Evolutionary conservation across 805 yeast genomes (phyloP), one percentile per base, ranked within the genome.

Genomic region (Candida odintsovae): DNA sequence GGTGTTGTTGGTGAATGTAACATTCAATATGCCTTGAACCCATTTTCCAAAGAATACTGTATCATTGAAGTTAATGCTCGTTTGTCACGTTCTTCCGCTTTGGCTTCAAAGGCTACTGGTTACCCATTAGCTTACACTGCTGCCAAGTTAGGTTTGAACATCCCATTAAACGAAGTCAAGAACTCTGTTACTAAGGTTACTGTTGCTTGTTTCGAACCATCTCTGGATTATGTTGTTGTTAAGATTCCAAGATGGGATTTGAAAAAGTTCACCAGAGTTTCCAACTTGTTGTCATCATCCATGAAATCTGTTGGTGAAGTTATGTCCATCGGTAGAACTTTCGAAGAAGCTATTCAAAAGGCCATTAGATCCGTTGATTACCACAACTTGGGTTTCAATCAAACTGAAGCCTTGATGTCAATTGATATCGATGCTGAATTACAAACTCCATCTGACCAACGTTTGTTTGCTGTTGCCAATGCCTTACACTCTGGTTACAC

Each of bases 1-100:
- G 98, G 98, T 61, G 99, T 92, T 65, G 98, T 92, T 64, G 99
- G 99, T 76, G 99, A 92, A 75, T 92, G 99, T 77, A 92, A 92
- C 73, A 89, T 92, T 62, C 99, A 92, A 70, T 92, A 92, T 64
- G 97, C 98, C 44, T 77, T 92, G 65, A 86, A 92, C 64, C 98
- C 99, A 50, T 78, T 82, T 70, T 83, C 95, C 50, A 84, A 87
- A 68, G 98, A 94, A 63, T 92, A 92, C 73, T 86, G 99, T 72
- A 89, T 92, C 57, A 92, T 92, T 68, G 99, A 92, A 74, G 99
- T 92, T 56, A 92, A 92, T 66, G 99, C 99, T 43, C 86, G 99
- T 74, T 77, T 92, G 59, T 90, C 97, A 28, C 83, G 99, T 69
- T 92, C 99, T 41, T 94, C 98, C n/a, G 99, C 99, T 47, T 77